These are phyloP conservation scores for Xylariales sp. DNA, from an alignment of 2,329 filamentous ascomycete genomes.

Conservation along the genomic window DNA sequence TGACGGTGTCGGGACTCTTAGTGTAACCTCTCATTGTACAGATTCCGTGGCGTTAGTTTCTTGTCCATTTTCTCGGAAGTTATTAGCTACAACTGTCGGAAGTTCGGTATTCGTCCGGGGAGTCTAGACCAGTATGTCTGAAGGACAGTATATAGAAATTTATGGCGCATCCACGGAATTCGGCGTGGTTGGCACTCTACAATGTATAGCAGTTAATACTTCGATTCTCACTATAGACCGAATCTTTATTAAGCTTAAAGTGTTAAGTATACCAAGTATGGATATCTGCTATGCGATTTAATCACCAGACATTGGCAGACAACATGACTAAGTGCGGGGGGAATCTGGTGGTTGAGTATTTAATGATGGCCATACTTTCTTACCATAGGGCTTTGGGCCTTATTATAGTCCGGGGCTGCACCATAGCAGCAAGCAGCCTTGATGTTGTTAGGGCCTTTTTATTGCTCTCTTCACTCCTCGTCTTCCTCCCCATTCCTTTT, in stretches of 20 bases:
- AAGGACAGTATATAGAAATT: slow-evolving; percentile 3
- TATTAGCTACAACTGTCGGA: neutral
- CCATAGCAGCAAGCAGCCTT: slow-evolving; percentile 2
- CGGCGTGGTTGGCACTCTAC: too few relatives aligned
- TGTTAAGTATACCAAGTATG: neutral
- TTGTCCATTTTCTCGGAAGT: neutral
- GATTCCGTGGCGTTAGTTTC: neutral
- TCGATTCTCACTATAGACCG: too few relatives aligned
- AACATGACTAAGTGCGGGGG: neutral
- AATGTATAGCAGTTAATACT: neutral
- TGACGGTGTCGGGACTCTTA: neutral
- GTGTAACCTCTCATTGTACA: neutral
- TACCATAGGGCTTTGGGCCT: neutral
- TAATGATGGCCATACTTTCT: neutral
- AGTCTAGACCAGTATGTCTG: slow-evolving; percentile 4
- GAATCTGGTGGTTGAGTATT: neutral
- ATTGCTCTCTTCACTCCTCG: slow-evolving; percentile 40
- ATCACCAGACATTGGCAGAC: neutral
- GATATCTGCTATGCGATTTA: neutral
- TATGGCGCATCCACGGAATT: neutral
- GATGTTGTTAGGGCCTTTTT: slow-evolving; percentile 19
- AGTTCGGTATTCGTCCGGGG: slow-evolving; percentile 12
- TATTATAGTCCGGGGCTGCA: neutral
- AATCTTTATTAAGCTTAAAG: neutral
- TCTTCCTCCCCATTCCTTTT: slow-evolving; percentile 51